Evolutionary conservation across 78 protist genomes (phyloP).

Genomic region (Dictyostelium intermedium): DNA sequence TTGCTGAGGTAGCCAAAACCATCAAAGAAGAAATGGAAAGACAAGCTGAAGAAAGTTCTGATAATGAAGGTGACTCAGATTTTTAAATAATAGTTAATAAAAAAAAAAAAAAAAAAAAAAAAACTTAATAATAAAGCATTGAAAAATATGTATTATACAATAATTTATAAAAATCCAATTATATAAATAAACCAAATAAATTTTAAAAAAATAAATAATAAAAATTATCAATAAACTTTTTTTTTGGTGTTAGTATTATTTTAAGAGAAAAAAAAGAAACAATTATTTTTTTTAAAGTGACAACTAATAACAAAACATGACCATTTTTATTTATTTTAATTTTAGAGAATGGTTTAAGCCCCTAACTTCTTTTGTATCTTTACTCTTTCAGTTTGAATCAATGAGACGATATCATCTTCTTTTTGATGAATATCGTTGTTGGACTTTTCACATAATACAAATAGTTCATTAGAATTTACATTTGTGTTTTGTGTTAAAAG

Average conservation of each 20-base stretch:
- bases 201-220: too few relatives aligned
- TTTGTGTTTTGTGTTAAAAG: background rate
- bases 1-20: slow-evolving; percentile 67
- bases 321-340: background rate
- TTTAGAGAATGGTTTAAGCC: background rate
- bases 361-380: background rate
- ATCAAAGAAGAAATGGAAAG: slow-evolving; percentile 70
- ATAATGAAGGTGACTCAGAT: slow-evolving; percentile 32
- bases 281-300: background rate
- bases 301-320: background rate
- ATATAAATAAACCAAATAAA: background rate
- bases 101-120: background rate
- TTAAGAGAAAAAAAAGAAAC: too few relatives aligned
- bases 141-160: background rate
- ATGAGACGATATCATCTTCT: background rate
- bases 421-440: background rate
- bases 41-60: slow-evolving; percentile 67
- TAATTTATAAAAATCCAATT: background rate
- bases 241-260: too few relatives aligned
- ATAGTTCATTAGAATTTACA: background rate
- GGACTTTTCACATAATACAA: background rate
- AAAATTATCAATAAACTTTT: too few relatives aligned
- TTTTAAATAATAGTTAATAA: background rate
- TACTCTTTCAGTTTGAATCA: background rate
- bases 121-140: background rate